Conservation (phyloP, 2,329 filamentous ascomycete genomes). For the Endothia cerciana region DNA sequence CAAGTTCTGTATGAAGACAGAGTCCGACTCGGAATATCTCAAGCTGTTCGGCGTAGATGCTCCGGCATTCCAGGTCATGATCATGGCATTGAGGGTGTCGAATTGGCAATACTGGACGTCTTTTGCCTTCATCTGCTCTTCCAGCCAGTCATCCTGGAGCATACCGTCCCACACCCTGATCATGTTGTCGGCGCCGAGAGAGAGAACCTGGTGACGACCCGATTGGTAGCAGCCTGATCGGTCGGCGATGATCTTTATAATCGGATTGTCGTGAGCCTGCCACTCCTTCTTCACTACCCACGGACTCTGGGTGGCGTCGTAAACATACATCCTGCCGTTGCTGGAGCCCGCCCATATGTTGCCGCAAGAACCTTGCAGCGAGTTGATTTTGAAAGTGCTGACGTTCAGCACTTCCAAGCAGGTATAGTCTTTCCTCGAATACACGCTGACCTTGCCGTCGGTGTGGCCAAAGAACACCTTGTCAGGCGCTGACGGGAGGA, state of each 20-base stretch:
- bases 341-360: constrained; percentile 94
- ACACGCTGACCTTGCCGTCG: constrained; percentile 95
- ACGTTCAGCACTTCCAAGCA: constrained; percentile 83
- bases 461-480: constrained; percentile 88
- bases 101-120: constrained; percentile 87
- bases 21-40: constrained; percentile 70
- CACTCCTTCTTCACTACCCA: constrained; percentile 95
- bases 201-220: constrained; percentile 82
- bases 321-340: constrained; percentile 91
- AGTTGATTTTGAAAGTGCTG: constrained; percentile 94
- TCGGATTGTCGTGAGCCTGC: constrained; percentile 84
- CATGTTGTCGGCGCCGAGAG: constrained; percentile 84
- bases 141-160: constrained; percentile 93
- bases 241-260: constrained; percentile 78
- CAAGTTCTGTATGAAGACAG: constrained; percentile 78
- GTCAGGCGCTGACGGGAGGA: constrained; percentile 73
- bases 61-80: constrained; percentile 96
- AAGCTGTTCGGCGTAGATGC: constrained; percentile 90
- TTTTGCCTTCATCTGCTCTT: constrained; percentile 81
- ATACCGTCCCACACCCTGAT: constrained; percentile 90
- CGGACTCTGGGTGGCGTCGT: constrained; percentile 79
- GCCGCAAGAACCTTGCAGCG: constrained; percentile 77
- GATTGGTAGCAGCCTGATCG: constrained; percentile 82
- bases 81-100: constrained; percentile 75
- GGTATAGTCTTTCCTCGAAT: constrained; percentile 74